Evolutionary conservation across 768 basidiomycete species (phyloP), one percentile per base, ranked within the genome.

Genomic region (Lactarius akahatsu): DNA sequence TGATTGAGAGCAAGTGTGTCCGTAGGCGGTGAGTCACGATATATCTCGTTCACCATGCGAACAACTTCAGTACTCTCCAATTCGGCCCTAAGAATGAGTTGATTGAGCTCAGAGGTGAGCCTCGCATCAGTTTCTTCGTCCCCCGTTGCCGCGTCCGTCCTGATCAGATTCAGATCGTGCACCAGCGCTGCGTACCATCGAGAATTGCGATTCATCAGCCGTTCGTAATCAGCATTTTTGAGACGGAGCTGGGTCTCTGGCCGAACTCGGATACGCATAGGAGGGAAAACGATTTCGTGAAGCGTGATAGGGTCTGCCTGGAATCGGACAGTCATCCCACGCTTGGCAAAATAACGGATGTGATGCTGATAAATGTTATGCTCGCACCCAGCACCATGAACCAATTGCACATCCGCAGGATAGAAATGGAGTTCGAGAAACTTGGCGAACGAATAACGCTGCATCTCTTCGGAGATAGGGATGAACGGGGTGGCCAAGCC

Each of bases 371-470:
- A 96, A 65, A 95, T 92, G 74, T 98, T 97, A 77, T 99, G 97
- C 63, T 90, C 85, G 73, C 97, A 98, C 4, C 89, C 89, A 38
- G 94, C 92, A 10, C 91, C 93, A 71, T 87, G 89, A n/a, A 93
- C 86, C 57, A 93, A 80, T 72, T 87, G 83, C 72, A 95, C 87
- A 69, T 92, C 87, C 40, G 93, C 86, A 36, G 94, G 95, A 77
- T 98, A 97, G 76, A 98, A 98, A 73, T 94, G 91, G 32, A 96
- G 85, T 74, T 99, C 96, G 34, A 99, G 83, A 76, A 96, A 98
- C 72, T 97, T 96, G 41, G 91, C 93, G 74, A 98, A 96, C 5
- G 96, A 98, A 74, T 96, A 94, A 63, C 89, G 81, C 72, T 93
- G 91, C 83, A 96, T 94, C 75, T 96, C 94, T 71, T 92, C 89